A percentile compares a stretch with the other conserved stretches of the same genome.
Evolutionary conservation across 148 eudicot species (phyloP).

Genomic region (Vaccinium myrtillus): DNA sequence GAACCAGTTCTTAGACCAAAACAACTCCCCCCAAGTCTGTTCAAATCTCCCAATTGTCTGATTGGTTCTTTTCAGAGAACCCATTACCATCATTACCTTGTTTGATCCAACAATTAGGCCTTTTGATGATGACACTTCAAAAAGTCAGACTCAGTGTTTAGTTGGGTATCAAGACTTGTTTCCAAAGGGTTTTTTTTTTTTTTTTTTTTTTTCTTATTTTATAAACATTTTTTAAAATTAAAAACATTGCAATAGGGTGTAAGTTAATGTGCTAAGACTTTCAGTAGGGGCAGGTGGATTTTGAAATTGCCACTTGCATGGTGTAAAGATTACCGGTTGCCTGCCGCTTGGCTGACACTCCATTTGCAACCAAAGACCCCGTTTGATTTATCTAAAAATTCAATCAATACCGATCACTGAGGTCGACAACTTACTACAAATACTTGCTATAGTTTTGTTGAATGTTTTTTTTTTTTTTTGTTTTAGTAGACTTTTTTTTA

Average conservation of each 20-base stretch:
- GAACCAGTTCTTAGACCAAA: not conserved
- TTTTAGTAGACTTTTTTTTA: no score
- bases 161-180: no score
- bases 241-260: no score
- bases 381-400: not conserved
- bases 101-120: not conserved
- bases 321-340: no score
- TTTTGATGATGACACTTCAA: constrained; percentile 16
- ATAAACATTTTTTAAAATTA: no score
- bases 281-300: no score
- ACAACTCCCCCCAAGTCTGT: not conserved
- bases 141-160: not conserved
- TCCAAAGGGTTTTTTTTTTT: no score
- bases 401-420: not conserved
- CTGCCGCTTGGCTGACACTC: no score
- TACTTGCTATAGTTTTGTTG: not conserved
- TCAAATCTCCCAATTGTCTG: not conserved
- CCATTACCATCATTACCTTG: constrained; percentile 12
- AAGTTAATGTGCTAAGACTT: no score
- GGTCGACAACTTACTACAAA: not conserved
- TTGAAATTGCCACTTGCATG: no score
- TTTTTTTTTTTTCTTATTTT: no score
- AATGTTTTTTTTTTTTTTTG: not conserved
- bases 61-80: not conserved
- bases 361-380: not conserved